Evolutionary conservation across 345 rosid species (phyloP).

Genomic region (Citrus cavaleriei): DNA sequence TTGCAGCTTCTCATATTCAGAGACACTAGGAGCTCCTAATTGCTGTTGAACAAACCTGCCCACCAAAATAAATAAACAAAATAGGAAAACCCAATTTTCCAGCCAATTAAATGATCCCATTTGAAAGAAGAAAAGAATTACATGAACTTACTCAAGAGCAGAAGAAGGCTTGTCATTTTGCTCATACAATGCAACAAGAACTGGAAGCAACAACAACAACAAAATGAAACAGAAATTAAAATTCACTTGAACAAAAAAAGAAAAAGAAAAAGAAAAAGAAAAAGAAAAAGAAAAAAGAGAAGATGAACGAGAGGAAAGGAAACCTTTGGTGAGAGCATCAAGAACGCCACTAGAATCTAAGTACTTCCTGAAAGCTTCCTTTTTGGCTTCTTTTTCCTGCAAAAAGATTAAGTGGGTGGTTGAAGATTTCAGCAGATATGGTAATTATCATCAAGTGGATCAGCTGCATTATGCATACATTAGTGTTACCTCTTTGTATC

Average conservation of each 20-base stretch:
- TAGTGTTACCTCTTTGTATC: conserved; percentile 42
- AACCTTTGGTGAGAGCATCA: conserved; percentile 85
- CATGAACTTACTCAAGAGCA: no score
- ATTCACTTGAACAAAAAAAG: not conserved
- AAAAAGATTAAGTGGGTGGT: conserved; percentile 4
- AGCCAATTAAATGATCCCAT: no score
- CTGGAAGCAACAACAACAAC: conserved; percentile 29
- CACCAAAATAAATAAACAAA: no score
- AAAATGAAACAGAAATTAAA: not conserved
- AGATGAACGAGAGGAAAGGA: not conserved
- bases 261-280: not conserved
- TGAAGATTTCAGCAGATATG: not conserved
- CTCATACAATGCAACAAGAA: conserved; percentile 27
- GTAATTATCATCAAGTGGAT: not conserved
- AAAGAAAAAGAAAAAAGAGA: not conserved
- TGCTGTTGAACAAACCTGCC: no score
- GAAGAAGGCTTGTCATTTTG: no score
- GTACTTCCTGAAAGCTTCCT: conserved; percentile 85
- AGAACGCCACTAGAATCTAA: conserved; percentile 78
- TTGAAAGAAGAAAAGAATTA: no score
- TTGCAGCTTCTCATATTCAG: no score
- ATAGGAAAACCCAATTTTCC: no score
- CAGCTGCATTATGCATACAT: not conserved
- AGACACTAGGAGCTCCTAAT: no score
- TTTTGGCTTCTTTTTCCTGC: conserved; percentile 87